A percentile compares a stretch with the other conserved stretches of the same genome.
Conservation (phyloP, 768 basidiomycete genomes). For the Lactifluus rugatus region DNA sequence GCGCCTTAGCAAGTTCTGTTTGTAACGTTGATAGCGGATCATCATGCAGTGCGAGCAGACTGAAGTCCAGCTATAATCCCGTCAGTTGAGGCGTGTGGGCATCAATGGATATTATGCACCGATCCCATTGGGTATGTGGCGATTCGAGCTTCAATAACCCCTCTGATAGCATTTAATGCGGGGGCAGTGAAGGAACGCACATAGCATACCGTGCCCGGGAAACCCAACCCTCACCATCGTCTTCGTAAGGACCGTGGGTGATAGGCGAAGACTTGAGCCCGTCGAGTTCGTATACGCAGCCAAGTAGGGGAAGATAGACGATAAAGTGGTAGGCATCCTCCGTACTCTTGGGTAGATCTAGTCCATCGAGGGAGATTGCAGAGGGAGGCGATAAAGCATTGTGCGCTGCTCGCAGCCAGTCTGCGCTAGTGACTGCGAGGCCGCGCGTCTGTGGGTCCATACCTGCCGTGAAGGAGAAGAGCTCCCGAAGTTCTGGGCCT, state of each 20-base stretch:
- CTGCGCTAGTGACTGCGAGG: constrained; percentile 68
- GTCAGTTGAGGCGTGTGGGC: neutral
- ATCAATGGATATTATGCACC: constrained; percentile 38
- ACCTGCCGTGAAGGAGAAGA: constrained; percentile 67
- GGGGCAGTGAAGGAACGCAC: neutral
- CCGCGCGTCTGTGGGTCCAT: constrained; percentile 86
- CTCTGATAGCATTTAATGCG: constrained; percentile 35
- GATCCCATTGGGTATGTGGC: constrained; percentile 82
- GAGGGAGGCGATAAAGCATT: constrained; percentile 89
- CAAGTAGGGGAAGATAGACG: constrained; percentile 80
- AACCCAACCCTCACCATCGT: constrained; percentile 73
- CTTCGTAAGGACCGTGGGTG: constrained; percentile 65
- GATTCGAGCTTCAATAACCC: constrained; percentile 82
- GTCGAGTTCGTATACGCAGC: constrained; percentile 86
- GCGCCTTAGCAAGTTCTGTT: constrained; percentile 43
- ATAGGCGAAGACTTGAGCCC: constrained; percentile 76
- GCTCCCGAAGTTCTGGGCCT: constrained; percentile 60
- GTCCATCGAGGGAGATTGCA: constrained; percentile 79
- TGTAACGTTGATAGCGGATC: constrained; percentile 68
- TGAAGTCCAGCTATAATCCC: constrained; percentile 69
- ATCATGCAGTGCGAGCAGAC: constrained; percentile 76
- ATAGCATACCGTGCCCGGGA: constrained; percentile 57
- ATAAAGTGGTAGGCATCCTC: constrained; percentile 97
- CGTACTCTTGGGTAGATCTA: constrained; percentile 50
- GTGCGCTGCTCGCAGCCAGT: constrained; percentile 77